A percentile compares a stretch with the other conserved stretches of the same genome.
Evolutionary conservation across 176 grass and related monocot species (phyloP).

Genomic region (Secale cereale): DNA sequence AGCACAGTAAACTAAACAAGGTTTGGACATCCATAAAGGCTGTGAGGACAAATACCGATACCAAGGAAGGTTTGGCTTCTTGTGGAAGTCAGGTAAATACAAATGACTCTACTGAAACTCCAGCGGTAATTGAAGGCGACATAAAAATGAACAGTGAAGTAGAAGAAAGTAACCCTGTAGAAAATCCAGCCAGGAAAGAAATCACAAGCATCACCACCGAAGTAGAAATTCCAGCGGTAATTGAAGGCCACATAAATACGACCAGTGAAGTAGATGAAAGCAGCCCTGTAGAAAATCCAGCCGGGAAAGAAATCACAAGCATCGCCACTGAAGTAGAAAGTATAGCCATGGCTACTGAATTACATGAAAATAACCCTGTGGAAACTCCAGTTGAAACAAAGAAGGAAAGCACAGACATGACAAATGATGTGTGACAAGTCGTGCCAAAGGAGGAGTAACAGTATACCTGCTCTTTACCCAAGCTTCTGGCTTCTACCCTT

Average conservation of each 20-base stretch:
- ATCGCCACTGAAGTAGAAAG: background rate
- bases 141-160: background rate
- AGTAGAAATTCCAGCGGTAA: background rate
- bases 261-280: background rate
- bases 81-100: background rate
- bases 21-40: slow-evolving; percentile 29
- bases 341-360: background rate
- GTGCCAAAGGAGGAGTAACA: slow-evolving; percentile 12
- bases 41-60: slow-evolving; percentile 1
- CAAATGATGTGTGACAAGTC: background rate
- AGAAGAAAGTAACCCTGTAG: background rate
- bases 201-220: too few relatives aligned
- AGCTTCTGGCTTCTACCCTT: background rate
- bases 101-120: background rate
- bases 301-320: background rate
- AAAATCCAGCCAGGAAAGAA: background rate
- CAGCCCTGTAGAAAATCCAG: background rate
- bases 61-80: background rate
- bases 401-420: background rate
- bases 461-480: background rate
- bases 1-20: slow-evolving; percentile 35
- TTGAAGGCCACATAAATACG: background rate
- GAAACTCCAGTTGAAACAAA: slow-evolving; percentile 4
- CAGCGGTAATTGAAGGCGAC: background rate
- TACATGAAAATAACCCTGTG: background rate